Conservation (phyloP, 345 rosid species). For the Erysimum cheiranthoides region DNA sequence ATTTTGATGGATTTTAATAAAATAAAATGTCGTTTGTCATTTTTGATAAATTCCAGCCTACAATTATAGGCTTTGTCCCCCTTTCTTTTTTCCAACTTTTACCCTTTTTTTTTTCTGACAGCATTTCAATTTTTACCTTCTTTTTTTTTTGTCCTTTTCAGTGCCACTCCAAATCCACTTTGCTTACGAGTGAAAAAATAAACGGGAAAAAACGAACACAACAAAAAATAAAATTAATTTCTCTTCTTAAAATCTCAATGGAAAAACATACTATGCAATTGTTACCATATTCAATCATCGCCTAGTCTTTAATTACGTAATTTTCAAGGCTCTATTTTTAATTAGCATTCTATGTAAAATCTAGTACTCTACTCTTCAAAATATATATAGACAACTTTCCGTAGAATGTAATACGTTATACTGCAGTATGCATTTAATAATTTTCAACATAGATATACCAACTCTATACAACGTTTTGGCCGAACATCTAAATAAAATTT, state of each 20-base stretch:
- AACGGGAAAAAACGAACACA: background rate
- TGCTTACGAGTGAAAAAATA: background rate
- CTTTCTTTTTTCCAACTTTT: background rate
- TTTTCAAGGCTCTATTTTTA: background rate
- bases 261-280: background rate
- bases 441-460: background rate
- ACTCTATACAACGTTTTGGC: slow-evolving; percentile 1
- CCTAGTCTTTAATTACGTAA: background rate
- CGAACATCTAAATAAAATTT: slow-evolving; percentile 5
- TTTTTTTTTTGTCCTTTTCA: slow-evolving; percentile 8
- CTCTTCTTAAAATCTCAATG: background rate
- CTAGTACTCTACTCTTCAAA: background rate
- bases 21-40: slow-evolving; percentile 11
- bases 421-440: background rate
- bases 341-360: background rate
- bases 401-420: background rate
- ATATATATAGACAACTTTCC: background rate
- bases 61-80: background rate
- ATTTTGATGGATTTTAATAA: background rate
- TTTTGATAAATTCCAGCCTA: slow-evolving; percentile 15
- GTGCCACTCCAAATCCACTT: slow-evolving; percentile 8
- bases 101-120: background rate
- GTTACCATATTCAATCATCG: background rate
- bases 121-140: background rate
- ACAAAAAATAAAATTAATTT: background rate